Base-by-base conservation (phyloP, 345 rosid genomes). In the Salix brachista region DNA sequence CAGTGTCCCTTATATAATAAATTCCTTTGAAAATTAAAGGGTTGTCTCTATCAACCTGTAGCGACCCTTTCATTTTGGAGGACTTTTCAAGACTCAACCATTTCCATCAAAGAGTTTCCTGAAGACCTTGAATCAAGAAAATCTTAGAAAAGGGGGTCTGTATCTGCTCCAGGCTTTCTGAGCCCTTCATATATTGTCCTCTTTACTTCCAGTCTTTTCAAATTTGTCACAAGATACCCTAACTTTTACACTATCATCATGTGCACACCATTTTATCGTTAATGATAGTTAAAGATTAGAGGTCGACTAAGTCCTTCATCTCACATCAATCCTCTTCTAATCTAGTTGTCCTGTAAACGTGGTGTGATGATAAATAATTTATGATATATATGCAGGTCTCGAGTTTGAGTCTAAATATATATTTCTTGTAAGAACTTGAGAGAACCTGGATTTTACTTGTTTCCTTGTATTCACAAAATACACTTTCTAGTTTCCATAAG, bases 401-500 rank as follows among this genome's bases (percentile, higher is more conserved):
- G 32, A 30, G 4, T 30, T 30, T 3, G 0, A 30, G 0, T 30
- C 0, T 3, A 3, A 3, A 0, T 32, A 3, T 32, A 0, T 32
- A 32, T 32, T 32, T 0, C 0, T 32, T 32, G 4, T 32, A 32
- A 32, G 3, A 32, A 4, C 0, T 3, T 32, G 0, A 3, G 0
- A 32, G 0, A 32, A 32, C 0, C 0, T 0, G 0, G 0, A 32
- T 32, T 32, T 32, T 32, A 32, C 4, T 32, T 0, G 4, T 4
- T 32, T 4, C 3, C 0, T 0, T 32, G 3, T 3, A 4, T 4
- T 0, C 5, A 32, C 0, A 4, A 32, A 32, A 30, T 28, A 28
- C 2, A 1, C 30, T 28, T 28, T 28, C 2, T 26, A 26, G 28
- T 26, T 26, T 26, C 28, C 28, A 26, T 26, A 26, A 26, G 28